These are phyloP conservation scores for Boletus sp. DNA, from an alignment of 768 basidiomycete species.

Conservation along the genomic window DNA sequence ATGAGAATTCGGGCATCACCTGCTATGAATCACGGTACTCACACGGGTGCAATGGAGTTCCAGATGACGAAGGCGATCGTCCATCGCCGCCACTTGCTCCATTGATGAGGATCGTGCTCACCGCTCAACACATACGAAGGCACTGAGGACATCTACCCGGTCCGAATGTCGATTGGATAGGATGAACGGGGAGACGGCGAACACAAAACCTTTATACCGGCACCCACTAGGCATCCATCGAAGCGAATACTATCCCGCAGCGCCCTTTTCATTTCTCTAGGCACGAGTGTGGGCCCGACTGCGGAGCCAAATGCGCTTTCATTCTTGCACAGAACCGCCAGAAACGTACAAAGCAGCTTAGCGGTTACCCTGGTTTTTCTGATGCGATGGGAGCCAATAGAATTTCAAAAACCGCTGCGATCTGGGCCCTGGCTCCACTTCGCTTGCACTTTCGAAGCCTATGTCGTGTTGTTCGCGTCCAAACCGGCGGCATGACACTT, in stretches of 20 bases:
- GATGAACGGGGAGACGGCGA: background rate
- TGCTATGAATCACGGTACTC: background rate
- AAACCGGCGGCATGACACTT: background rate
- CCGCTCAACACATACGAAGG: constrained; percentile 16
- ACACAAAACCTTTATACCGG: constrained; percentile 15
- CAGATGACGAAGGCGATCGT: background rate
- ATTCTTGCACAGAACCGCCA: background rate
- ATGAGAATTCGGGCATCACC: background rate
- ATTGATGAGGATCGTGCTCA: constrained; percentile 27
- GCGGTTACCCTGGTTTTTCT: constrained; percentile 11
- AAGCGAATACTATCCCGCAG: background rate
- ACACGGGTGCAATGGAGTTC: too few relatives aligned
- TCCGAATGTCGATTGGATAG: background rate
- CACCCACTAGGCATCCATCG: background rate
- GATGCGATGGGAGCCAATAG: constrained; percentile 3
- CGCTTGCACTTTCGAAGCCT: constrained; percentile 1
- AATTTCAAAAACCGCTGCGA: background rate
- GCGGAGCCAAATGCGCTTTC: constrained; percentile 12
- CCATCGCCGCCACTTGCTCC: constrained; percentile 1
- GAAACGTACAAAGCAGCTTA: background rate
- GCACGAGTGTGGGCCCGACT: background rate
- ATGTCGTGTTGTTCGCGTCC: background rate
- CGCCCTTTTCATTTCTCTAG: background rate
- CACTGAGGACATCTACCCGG: constrained; percentile 18
- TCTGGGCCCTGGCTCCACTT: too few relatives aligned